Evolutionary conservation across 495 filamentous ascomycete species (phyloP).

Genomic region (Glonium stellatum): DNA sequence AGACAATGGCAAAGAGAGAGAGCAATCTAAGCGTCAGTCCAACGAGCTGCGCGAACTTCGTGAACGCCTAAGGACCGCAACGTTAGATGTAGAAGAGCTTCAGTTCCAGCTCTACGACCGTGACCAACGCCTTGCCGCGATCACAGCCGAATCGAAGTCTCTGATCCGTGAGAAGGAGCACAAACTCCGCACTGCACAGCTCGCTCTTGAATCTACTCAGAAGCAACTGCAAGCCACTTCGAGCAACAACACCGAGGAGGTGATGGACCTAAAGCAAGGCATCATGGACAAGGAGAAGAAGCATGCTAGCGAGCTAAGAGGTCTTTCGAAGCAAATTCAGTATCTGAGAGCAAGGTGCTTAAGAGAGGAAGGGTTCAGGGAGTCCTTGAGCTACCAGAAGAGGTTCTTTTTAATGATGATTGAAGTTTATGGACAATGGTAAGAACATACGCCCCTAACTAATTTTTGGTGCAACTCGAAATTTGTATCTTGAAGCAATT

Average conservation of each 20-base stretch:
- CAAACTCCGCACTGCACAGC: conserved; percentile 18
- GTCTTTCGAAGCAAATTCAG: conserved; percentile 79
- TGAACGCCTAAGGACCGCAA: conserved; percentile 7
- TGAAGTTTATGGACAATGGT: conserved; percentile 78
- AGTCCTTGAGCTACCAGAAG: conserved; percentile 74
- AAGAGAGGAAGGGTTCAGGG: conserved; percentile 72
- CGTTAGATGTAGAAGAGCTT: conserved; percentile 19
- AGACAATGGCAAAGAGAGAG: neutral
- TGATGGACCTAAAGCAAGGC: conserved; percentile 14
- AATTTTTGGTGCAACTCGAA: conserved; percentile 6
- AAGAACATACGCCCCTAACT: conserved; percentile 40
- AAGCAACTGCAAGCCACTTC: conserved; percentile 5
- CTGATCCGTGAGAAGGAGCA: conserved; percentile 24
- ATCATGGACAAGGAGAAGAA: conserved; percentile 41
- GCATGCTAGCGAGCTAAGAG: conserved; percentile 74
- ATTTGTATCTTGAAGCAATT: neutral
- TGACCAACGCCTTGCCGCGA: conserved; percentile 9
- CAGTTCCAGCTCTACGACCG: conserved; percentile 15
- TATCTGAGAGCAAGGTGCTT: conserved; percentile 74
- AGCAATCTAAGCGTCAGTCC: neutral
- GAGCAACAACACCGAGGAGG: neutral
- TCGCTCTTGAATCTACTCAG: conserved; percentile 3
- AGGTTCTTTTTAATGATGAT: conserved; percentile 71
- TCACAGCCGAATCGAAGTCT: conserved; percentile 6
- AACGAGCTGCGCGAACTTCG: conserved; percentile 11